Evolutionary conservation across 164 flowering plant genomes (phyloP).

Genomic region (Taxillus chinensis): DNA sequence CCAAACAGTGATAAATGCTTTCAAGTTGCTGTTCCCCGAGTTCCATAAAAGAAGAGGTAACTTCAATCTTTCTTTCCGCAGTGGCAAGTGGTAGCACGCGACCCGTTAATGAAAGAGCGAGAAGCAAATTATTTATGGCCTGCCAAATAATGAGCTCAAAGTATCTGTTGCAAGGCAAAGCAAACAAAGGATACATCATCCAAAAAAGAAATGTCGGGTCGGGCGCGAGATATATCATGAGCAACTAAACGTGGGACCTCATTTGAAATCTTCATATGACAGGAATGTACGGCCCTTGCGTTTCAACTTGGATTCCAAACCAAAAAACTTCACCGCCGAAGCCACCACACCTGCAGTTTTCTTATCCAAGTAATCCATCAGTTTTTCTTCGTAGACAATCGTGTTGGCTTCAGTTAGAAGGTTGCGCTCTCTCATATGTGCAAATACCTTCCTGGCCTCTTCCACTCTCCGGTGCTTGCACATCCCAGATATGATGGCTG

Average conservation of each 20-base stretch:
- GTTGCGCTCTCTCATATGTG: slow-evolving; percentile 38
- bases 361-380: slow-evolving; percentile 69
- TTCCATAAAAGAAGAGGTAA: too few species aligned
- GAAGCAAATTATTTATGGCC: too few species aligned
- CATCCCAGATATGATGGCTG: slow-evolving; percentile 72
- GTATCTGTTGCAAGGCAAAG: too few species aligned
- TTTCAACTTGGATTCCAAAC: slow-evolving; percentile 57
- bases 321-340: slow-evolving; percentile 72
- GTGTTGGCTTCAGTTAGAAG: slow-evolving; percentile 55
- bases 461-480: slow-evolving; percentile 68
- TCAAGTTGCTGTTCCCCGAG: too few species aligned
- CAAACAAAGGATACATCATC: too few species aligned
- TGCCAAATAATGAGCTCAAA: too few species aligned
- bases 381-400: slow-evolving; percentile 67
- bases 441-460: slow-evolving; percentile 76
- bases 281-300: slow-evolving; percentile 40
- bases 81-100: too few species aligned
- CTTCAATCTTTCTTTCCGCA: too few species aligned
- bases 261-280: slow-evolving; percentile 17
- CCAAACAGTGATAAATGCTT: too few species aligned
- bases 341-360: slow-evolving; percentile 67
- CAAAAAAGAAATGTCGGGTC: too few species aligned
- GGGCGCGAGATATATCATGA: not conserved
- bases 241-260: not conserved
- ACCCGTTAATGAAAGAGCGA: too few species aligned